phyloP scores from a whole-genome alignment of 345 rosid species.

The Linum trigynum region DNA sequence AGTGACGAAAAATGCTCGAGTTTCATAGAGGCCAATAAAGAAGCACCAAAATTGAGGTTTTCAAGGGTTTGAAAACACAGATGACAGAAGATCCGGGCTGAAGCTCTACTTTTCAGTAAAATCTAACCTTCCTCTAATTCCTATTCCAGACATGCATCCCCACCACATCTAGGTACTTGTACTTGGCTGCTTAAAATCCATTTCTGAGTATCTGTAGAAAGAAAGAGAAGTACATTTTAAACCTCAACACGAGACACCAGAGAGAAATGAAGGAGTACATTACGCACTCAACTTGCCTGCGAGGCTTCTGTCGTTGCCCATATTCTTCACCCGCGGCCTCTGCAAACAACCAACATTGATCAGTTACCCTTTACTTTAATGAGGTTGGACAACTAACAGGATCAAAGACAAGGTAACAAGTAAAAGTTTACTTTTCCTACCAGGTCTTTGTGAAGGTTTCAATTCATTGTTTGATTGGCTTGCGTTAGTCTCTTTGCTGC shows the following conservation, averaged over 20 bases:
- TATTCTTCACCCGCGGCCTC: slow-evolving; percentile 45
- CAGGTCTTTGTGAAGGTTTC: slow-evolving; percentile 47
- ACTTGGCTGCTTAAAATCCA: slow-evolving; percentile 65
- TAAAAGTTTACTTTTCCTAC: slow-evolving; percentile 21
- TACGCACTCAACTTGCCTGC: slow-evolving; percentile 33
- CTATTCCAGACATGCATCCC: slow-evolving; percentile 18
- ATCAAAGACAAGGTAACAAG: slow-evolving; percentile 1
- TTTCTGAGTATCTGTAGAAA: slow-evolving; percentile 54
- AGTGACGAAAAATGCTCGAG: not conserved
- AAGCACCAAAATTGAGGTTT: too few species aligned
- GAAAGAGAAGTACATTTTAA: slow-evolving; percentile 1
- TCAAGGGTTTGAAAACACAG: not conserved
- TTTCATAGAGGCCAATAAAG: too few species aligned
- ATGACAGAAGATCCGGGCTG: too few species aligned
- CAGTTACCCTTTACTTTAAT: not conserved
- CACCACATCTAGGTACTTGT: slow-evolving; percentile 24
- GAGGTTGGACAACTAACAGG: slow-evolving; percentile 1
- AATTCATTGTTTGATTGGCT: slow-evolving; percentile 38
- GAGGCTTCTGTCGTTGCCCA: slow-evolving; percentile 49
- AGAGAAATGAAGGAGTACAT: not conserved
- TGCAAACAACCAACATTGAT: slow-evolving; percentile 15
- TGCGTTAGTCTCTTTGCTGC: slow-evolving; percentile 46
- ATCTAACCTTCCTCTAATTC: slow-evolving; percentile 30
- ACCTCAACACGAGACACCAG: not conserved
- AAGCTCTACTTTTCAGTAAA: slow-evolving; percentile 8